Conservation (phyloP, 2,329 filamentous ascomycete species). For the Aquanectria penicillioides region DNA sequence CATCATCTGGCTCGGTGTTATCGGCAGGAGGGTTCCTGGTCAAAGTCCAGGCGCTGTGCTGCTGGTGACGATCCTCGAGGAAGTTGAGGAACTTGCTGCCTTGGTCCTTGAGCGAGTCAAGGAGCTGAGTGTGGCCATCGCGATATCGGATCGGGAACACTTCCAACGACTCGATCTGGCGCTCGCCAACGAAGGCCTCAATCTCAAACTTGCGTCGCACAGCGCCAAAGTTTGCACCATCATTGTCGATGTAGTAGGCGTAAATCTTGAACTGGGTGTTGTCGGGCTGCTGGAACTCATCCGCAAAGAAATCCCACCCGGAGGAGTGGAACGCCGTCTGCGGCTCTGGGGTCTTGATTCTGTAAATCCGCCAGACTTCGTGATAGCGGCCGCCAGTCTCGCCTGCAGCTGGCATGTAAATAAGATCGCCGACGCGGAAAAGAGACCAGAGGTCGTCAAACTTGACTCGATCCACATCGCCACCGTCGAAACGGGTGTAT, state of each 20-base stretch:
- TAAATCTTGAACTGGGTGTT: constrained; percentile 48
- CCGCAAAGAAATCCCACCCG: constrained; percentile 50
- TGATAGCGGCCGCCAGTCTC: constrained; percentile 51
- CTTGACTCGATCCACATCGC: constrained; percentile 44
- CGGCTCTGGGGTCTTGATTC: constrained; percentile 43
- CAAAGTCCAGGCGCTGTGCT: constrained; percentile 55
- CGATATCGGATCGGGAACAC: constrained; percentile 53
- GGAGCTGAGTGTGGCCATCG: constrained; percentile 47
- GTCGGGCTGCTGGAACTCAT: constrained; percentile 44
- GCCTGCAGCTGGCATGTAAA: constrained; percentile 51
- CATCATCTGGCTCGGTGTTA: constrained; percentile 41
- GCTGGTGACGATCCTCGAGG: constrained; percentile 49
- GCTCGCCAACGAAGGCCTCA: constrained; percentile 49
- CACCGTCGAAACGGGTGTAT: constrained; percentile 42
- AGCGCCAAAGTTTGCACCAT: constrained; percentile 50
- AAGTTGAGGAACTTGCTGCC: constrained; percentile 47
- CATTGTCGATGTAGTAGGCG: constrained; percentile 55
- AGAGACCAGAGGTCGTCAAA: constrained; percentile 56
- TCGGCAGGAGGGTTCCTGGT: constrained; percentile 49
- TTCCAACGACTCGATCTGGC: constrained; percentile 49
- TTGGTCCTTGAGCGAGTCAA: constrained; percentile 45
- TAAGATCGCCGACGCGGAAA: constrained; percentile 52
- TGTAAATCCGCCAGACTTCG: constrained; percentile 52
- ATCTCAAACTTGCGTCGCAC: constrained; percentile 51
- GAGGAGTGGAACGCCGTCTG: constrained; percentile 42